Percentiles rank a stretch among this genome's conserved stretches.
phyloP scores from a whole-genome alignment of 1,284 basidiomycete species.

The Leccinum griseonigrum region DNA sequence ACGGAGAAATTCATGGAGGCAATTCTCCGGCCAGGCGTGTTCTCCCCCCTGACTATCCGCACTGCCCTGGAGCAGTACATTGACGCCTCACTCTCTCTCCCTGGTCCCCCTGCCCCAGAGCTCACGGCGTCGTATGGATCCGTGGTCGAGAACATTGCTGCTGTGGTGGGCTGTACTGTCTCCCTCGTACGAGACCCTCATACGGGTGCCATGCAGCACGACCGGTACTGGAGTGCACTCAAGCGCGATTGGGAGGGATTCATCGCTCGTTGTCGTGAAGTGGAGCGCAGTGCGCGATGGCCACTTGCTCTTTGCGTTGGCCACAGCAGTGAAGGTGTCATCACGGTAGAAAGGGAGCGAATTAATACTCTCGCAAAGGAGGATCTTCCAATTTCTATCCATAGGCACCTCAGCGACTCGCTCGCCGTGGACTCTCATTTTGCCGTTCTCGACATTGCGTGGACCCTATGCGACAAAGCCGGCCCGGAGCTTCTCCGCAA shows the following conservation, averaged over 20 bases:
- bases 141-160: slow-evolving; percentile 73
- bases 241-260: slow-evolving; percentile 94
- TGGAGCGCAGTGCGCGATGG: slow-evolving; percentile 84
- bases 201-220: slow-evolving; percentile 77
- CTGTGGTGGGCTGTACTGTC: slow-evolving; percentile 85
- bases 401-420: slow-evolving; percentile 43
- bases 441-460: slow-evolving; percentile 54
- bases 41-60: slow-evolving; percentile 77
- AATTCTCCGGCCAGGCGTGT: slow-evolving; percentile 83
- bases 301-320: slow-evolving; percentile 67
- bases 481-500: slow-evolving; percentile 53
- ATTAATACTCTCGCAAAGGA: slow-evolving; percentile 60
- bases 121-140: slow-evolving; percentile 61
- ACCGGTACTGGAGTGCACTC: slow-evolving; percentile 78
- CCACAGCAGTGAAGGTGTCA: slow-evolving; percentile 46
- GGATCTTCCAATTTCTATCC: slow-evolving; percentile 64
- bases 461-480: slow-evolving; percentile 56
- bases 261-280: slow-evolving; percentile 81
- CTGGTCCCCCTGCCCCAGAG: slow-evolving; percentile 50
- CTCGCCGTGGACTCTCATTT: slow-evolving; percentile 48
- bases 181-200: slow-evolving; percentile 68
- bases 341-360: slow-evolving; percentile 79
- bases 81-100: slow-evolving; percentile 64
- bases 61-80: slow-evolving; percentile 83
- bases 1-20: slow-evolving; percentile 78